phyloP scores from a whole-genome alignment of 2,329 filamentous ascomycete genomes.

The Lecanicillium sp. region DNA sequence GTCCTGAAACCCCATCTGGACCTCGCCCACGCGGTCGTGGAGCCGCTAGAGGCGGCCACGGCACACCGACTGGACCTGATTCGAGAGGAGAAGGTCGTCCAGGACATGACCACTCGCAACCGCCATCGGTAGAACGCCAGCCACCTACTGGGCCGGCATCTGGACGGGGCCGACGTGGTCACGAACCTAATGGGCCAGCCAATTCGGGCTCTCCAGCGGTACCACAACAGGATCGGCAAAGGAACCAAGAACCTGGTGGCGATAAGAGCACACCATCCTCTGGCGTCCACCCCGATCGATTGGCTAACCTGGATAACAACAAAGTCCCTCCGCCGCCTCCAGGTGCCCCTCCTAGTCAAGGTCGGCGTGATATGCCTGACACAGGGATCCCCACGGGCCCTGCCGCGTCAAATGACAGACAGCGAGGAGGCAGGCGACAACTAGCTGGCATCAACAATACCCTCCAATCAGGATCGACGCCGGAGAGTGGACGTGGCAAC shows the following conservation, averaged over 20 bases:
- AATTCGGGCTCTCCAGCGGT: conserved; percentile 19
- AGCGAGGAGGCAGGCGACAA: conserved; percentile 39
- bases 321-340: conserved; percentile 23
- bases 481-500: conserved; percentile 25
- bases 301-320: conserved; percentile 34
- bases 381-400: conserved; percentile 25
- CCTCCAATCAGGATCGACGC: conserved; percentile 39
- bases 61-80: conserved; percentile 26
- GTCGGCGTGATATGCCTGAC: conserved; percentile 19
- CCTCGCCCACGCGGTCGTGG: conserved; percentile 43
- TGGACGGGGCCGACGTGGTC: conserved; percentile 35
- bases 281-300: conserved; percentile 41
- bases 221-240: conserved; percentile 33
- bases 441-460: conserved; percentile 52
- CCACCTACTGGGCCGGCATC: conserved; percentile 47
- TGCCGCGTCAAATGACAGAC: conserved; percentile 26
- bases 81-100: conserved; percentile 35
- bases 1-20: conserved; percentile 44
- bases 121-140: conserved; percentile 39
- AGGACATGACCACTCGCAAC: conserved; percentile 30
- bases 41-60: conserved; percentile 27
- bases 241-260: conserved; percentile 24
- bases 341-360: conserved; percentile 19
- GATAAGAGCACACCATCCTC: conserved; percentile 16
- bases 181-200: conserved; percentile 26